Evolutionary conservation across 2,329 filamentous ascomycete genomes (phyloP), one percentile per base, ranked within the genome.

Genomic region (Aureobasidium sp.): DNA sequence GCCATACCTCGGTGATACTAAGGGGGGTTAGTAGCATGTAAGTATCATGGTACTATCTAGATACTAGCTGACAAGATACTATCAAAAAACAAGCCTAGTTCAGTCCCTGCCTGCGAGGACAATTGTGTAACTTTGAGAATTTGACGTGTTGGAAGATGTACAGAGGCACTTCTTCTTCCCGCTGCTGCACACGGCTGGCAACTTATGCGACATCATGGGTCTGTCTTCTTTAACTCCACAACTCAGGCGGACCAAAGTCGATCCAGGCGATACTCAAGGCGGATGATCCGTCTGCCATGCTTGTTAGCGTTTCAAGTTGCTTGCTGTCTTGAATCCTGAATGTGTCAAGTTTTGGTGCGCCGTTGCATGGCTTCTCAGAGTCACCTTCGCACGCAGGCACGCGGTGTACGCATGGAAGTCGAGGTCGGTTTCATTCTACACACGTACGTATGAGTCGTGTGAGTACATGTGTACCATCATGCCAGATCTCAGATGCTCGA

Each of bases 271-370:
- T 27, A 34, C 22, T 31, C 29, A 20, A 37, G 15, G 55, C 55
- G 44, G 55, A 9, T 47, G 55, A 60, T 60, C 57, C 36, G 44
- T 60, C 44, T 60, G 57, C 44, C 45, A 49, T 60, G 45, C 44
- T 42, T 60, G 14, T 39, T 60, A 42, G 57, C 36, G 57, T 60
- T 60, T 60, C 57, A 60, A 14, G 45, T 49, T 60, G 57, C 57
- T 60, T 60, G 57, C 57, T 60, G 31, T 34, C 31, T 12, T 34
- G 41, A 37, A 48, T 5, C 45, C 45, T 31, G 25, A 9, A 60
- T 49, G 34, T 60, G 45, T 60, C 57, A 60, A 34, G 7, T 31
- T 51, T 22, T 49, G 44, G 56, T 60, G 56, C 22, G 22, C 49
- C 56, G 44, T 60, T 60, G 45, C 57, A 51, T 49, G 36, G 37